Evolutionary conservation across 768 basidiomycete genomes (phyloP), one percentile per base, ranked within the genome.

Genomic region (Rhizopogon salebrosus): DNA sequence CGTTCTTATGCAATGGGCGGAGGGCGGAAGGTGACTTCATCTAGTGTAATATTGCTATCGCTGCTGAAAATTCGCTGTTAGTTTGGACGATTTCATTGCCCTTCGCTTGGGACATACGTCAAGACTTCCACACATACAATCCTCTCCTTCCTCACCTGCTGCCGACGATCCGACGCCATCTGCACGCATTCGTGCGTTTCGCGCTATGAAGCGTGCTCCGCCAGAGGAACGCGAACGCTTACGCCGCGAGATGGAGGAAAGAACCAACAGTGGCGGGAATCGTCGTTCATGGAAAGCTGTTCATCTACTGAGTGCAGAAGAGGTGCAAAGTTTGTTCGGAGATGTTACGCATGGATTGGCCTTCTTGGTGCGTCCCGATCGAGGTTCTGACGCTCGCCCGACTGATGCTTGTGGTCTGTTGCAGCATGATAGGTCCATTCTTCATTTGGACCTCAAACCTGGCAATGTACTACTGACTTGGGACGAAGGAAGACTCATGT

Each of bases 381-480:
- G 40, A 23, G 36, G 20, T 10, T 10, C 13, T 4, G 8, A 41
- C n/a, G 40, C n/a, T 48, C 27, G 14, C 31, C 41, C 24, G n/a
- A 26, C 54, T 31, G 26, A 48, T 59, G 43, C 60, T 54, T 52
- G 10, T 51, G 22, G 24, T 23, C 43, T 3, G 31, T 61, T 11
- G n/a, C 59, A 92, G 89, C 91, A 93, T 57, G 79, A 83, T 59
- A 84, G 79, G 61, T 85, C 90, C 1, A 95, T 98, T 48, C 66
- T 98, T 22, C 95, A 98, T 64, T 80, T 97, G 3, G 95, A 98
- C 64, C 70, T 98, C 57, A 98, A 97, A 68, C 92, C 93, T 9
- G 92, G 91, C 6, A 97, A 98, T 63, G 92, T 98, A 4, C 72
- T 98, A 22, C 67, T 98, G 45, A 95, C 94, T 5, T 92, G 87